Base-by-base conservation (phyloP, 495 filamentous ascomycete species). In the Clavariopsis aquatica region DNA sequence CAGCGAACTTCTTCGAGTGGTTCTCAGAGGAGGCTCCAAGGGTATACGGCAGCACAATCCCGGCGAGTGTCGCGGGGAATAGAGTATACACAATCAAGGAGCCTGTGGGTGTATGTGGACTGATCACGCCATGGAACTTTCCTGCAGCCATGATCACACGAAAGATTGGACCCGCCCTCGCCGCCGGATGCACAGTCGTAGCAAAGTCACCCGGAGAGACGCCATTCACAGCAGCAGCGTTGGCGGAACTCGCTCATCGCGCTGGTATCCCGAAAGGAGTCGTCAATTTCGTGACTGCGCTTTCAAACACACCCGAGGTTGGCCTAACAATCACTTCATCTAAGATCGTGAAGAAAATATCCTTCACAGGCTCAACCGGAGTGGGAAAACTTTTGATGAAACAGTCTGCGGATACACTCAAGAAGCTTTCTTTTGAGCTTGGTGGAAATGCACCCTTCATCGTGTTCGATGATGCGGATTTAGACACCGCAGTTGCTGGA, bases 31-130 rank as follows among this genome's bases (percentile, higher is more conserved):
- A 92, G 73, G 89, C 89, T 3, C 86, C 87, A 19, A 79, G 89
- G 45, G 72, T 78, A 1, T 87, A 90, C 70, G 89, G 89, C 8
- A 86, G 87, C 60, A 90, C 88, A 22, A 96, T 96, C 63, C 72
- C 75, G 0, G 76, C 78, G 10, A 76, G 62, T n/a, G 60, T 79
- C 28, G 60, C 74, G 0, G 78, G 78, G 0, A 80, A 80, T 62
- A 60, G 78, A 15, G 76, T 79, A 38, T 75, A 72, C 52, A 79
- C 76, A 5, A 65, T 76, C 47, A 79, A 78, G 69, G 71, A 97
- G 76, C 93, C 94, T 6, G 85, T 98, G 49, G 94, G 94, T 65
- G 93, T 98, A 13, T 95, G 91, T 70, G 93, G 92, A 13, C 79
- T 98, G 31, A 96, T 98, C 73, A 97, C 94, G 22, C 94, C 94